These are phyloP conservation scores for Hyphodiscus sp. DNA, from an alignment of 2,329 filamentous ascomycete species.

Conservation along the genomic window DNA sequence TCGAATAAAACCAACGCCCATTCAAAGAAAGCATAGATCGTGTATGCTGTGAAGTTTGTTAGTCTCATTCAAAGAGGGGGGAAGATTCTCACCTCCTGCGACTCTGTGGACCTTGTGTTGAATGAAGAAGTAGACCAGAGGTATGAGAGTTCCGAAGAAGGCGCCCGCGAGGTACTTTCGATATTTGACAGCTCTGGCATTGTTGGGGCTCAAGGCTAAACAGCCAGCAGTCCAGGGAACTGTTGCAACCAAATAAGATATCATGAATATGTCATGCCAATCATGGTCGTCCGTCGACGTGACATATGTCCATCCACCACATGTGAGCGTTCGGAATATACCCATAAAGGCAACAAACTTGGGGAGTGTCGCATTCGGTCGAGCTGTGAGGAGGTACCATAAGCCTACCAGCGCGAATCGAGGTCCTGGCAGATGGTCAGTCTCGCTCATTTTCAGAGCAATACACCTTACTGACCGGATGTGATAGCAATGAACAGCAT, in stretches of 20 bases:
- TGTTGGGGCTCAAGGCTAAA: slow-evolving; percentile 78
- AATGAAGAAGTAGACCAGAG: slow-evolving; percentile 93
- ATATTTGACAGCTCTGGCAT: slow-evolving; percentile 76
- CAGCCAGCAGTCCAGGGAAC: slow-evolving; percentile 94
- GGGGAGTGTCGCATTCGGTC: slow-evolving; percentile 67
- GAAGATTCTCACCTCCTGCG: slow-evolving; percentile 67
- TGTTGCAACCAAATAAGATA: slow-evolving; percentile 90
- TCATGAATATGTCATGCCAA: slow-evolving; percentile 99
- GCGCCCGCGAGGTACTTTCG: slow-evolving; percentile 74
- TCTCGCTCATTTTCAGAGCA: slow-evolving; percentile 1
- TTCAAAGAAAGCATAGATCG: slow-evolving; percentile 95
- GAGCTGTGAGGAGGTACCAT: slow-evolving; percentile 84
- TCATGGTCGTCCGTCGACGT: slow-evolving; percentile 97
- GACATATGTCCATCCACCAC: slow-evolving; percentile 96
- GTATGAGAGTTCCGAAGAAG: slow-evolving; percentile 88
- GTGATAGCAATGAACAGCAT: slow-evolving; percentile 97
- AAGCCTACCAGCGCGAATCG: slow-evolving; percentile 85
- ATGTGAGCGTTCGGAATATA: slow-evolving; percentile 82
- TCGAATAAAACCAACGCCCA: slow-evolving; percentile 94
- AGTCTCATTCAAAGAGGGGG: neutral
- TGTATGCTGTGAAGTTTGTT: slow-evolving; percentile 63
- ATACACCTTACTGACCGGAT: slow-evolving; percentile 52
- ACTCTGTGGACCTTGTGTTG: slow-evolving; percentile 97
- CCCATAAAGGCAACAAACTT: slow-evolving; percentile 76
- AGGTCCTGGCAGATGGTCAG: slow-evolving; percentile 53